These are phyloP conservation scores for Naganishia antarctica DNA, from an alignment of 768 basidiomycete species.

Conservation along the genomic window DNA sequence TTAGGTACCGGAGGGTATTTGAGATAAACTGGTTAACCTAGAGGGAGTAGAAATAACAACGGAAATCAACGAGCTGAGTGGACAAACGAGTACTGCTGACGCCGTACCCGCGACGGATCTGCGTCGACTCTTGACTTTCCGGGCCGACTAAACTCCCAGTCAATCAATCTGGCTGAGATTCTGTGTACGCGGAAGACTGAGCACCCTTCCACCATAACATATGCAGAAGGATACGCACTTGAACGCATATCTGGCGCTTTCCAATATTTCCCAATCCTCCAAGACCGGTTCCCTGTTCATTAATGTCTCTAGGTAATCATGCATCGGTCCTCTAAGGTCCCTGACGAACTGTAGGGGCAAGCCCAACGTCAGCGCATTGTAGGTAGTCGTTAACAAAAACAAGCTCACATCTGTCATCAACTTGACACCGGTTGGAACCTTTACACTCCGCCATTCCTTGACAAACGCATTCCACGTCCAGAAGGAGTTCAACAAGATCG, in stretches of 20 bases:
- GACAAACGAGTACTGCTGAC: no score
- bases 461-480: slow-evolving; percentile 49
- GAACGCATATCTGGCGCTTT: slow-evolving; percentile 29
- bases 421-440: slow-evolving; percentile 38
- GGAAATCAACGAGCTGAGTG: background rate
- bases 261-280: slow-evolving; percentile 30
- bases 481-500: slow-evolving; percentile 41
- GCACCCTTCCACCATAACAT: background rate
- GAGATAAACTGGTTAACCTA: slow-evolving; percentile 25
- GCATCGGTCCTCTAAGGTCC: slow-evolving; percentile 23
- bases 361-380: no score
- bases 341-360: slow-evolving; percentile 21
- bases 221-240: slow-evolving; percentile 22
- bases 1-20: slow-evolving; percentile 26
- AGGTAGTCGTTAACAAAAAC: no score
- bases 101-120: slow-evolving; percentile 22
- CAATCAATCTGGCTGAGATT: slow-evolving; percentile 27
- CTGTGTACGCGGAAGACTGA: background rate
- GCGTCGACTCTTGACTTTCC: slow-evolving; percentile 14
- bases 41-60: background rate
- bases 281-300: slow-evolving; percentile 26
- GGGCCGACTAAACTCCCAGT: slow-evolving; percentile 31
- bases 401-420: slow-evolving; percentile 39
- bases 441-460: slow-evolving; percentile 47
- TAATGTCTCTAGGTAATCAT: slow-evolving; percentile 23